Evolutionary conservation across 208 protist species (phyloP), one percentile per base, ranked within the genome.

Genomic region (Trypanosoma melophagium): DNA sequence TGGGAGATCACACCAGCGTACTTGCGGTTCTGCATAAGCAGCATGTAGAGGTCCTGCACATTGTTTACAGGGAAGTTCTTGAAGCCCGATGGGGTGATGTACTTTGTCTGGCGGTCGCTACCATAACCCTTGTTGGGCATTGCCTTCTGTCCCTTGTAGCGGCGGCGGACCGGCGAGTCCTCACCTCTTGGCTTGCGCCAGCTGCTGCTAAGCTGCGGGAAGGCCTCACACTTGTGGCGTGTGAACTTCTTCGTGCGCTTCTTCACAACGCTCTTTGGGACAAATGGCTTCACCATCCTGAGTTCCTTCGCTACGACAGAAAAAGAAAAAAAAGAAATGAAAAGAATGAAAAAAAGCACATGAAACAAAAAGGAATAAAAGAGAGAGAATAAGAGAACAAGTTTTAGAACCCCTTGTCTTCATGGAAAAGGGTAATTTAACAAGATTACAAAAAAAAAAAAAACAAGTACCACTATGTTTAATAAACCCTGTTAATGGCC

Each of bases 11-110:
- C 96, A 59, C 98, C 98, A 58, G 96, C 95, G 89, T 99, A 99
- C 86, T 97, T 99, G 73, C 97, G 94, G 97, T 99, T 99, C 83
- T 99, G 98, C 98, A 99, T 99, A 35, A 99, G 83, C 28, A 99
- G 96, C 82, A 99, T 92, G 84, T 99, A 98, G 54, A 99, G 91
- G 69, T 99, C 98, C 78, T 97, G 81, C 60, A 97, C 88, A 69
- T 96, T 98, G 80, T 84, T 80, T 61, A 99, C 90, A 64, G 84
- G 82, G 85, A 99, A 99, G 81, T 96, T 95, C 83, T 98, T 97
- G 90, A 99, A 99, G 74, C 98, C 98, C 57, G 97, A 95, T 28
- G 98, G 98, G 62, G 92, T 90, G 73, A 98, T 88, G 89, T 98
- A 97, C 76, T 96, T 94, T 70, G 97, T 99, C 64, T 76, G 85